Evolutionary conservation across 257 asterid genomes (phyloP), one percentile per base, ranked within the genome.

Genomic region (Capsicum baccatum): DNA sequence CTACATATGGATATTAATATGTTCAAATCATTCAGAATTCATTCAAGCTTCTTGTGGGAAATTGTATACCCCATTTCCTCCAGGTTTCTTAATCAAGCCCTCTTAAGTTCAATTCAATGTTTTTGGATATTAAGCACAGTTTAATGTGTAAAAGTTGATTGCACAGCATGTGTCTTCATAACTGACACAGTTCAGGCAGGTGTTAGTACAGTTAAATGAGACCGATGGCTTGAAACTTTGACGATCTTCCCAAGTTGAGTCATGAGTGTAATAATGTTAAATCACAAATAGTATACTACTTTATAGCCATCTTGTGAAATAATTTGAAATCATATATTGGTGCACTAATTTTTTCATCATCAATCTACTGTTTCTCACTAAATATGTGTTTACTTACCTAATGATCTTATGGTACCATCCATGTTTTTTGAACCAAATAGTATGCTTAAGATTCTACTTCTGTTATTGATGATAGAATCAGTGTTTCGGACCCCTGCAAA

Each of bases 51-150:
- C 91, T 39, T 92, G 97, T 83, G 97, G 94, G 11, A 87, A 87
- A 17, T 86, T 88, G 83, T 91, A 90, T 66, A 60, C 94, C 1
- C 94, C 96, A 21, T 93, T 92, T 66, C 98, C 98, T 86, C 94
- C 92, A 6, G 97, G 94, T 82, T 26, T 50, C 26, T 54, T 54
- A 14, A 33, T 78, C 21, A 26, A 26, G 54, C 26, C 81, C 33
- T 54, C 81, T 26, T 64, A 54, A 54, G 26, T 52, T 78, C 14
- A 11, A 54, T 54, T 54, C 9, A 3, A 9, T 78, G 0, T 78
- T 78, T 54, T 54, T 54, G 16, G 50, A 52, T 14, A 78, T 52
- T 9, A 26, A 54, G 64, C 15, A 16, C 9, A 54, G 14, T 9
- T 78, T 54, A 33, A 78, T 54, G 50, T 78, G 59, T 54, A 8